Evolutionary conservation across 768 basidiomycete genomes (phyloP).

Genomic region (Pleurotus pulmonarius): DNA sequence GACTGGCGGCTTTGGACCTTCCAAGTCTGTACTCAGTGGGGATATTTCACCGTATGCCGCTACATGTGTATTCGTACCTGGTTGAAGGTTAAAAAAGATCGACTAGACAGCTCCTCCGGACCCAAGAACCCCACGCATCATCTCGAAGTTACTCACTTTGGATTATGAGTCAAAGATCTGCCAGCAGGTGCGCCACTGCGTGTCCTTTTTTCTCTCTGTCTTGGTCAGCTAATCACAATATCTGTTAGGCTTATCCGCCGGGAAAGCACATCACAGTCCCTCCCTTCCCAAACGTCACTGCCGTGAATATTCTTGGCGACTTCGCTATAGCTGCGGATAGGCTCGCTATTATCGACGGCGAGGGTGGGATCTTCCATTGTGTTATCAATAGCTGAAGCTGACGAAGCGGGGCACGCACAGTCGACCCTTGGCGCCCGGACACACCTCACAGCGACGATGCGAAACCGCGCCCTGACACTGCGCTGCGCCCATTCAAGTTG

Average conservation of each 20-base stretch:
- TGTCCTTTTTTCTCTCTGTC: background rate
- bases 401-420: slow-evolving; percentile 26
- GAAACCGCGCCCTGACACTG: slow-evolving; percentile 62
- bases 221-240: background rate
- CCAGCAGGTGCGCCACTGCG: slow-evolving; percentile 36
- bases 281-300: slow-evolving; percentile 68
- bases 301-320: slow-evolving; percentile 82
- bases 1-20: slow-evolving; percentile 87
- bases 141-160: slow-evolving; percentile 73
- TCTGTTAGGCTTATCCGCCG: slow-evolving; percentile 64
- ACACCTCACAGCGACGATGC: slow-evolving; percentile 82
- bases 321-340: slow-evolving; percentile 78
- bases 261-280: slow-evolving; percentile 77
- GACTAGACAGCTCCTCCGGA: slow-evolving; percentile 71
- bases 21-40: slow-evolving; percentile 96
- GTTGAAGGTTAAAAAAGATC: background rate
- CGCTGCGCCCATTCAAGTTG: slow-evolving; percentile 76
- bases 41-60: slow-evolving; percentile 76
- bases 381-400: background rate
- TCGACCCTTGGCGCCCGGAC: slow-evolving; percentile 88
- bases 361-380: slow-evolving; percentile 40
- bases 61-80: background rate
- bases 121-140: slow-evolving; percentile 63
- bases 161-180: slow-evolving; percentile 73
- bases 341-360: slow-evolving; percentile 85